Conservation (phyloP, 164 flowering plant genomes). For the Vitis cinerea region DNA sequence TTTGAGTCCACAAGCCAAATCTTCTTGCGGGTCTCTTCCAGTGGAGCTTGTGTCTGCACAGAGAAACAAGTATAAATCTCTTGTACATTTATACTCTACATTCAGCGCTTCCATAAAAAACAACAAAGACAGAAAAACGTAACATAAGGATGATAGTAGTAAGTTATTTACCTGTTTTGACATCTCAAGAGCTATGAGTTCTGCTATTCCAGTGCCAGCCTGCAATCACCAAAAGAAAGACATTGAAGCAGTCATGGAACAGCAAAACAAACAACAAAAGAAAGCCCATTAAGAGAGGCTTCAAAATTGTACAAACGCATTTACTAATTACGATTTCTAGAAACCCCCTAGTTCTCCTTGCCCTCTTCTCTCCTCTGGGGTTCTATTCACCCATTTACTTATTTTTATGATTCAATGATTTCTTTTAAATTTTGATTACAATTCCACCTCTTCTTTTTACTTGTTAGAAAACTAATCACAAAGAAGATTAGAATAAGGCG, state of each 20-base stretch:
- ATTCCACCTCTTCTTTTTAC: no score
- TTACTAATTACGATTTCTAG: no score
- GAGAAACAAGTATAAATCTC: neutral
- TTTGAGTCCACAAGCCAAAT: constrained; percentile 67
- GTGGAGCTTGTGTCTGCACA: constrained; percentile 45
- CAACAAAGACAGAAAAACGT: neutral
- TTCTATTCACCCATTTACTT: no score
- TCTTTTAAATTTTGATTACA: no score
- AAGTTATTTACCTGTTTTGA: constrained; percentile 43
- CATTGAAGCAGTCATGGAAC: neutral
- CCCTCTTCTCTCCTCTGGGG: no score
- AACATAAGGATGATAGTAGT: neutral
- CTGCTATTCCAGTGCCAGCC: constrained; percentile 72
- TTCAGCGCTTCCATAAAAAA: neutral
- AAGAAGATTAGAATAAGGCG: neutral
- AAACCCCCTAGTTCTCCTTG: no score
- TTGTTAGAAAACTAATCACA: neutral
- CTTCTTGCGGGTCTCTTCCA: constrained; percentile 59
- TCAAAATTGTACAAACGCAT: no score
- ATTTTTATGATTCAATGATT: no score
- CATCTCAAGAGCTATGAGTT: constrained; percentile 59
- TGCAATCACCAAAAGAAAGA: constrained; percentile 13
- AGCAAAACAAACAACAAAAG: neutral
- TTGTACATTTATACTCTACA: neutral
- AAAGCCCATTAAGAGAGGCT: neutral